These are phyloP conservation scores for Fusarium piperis DNA, from an alignment of 2,329 filamentous ascomycete species.

Conservation along the genomic window DNA sequence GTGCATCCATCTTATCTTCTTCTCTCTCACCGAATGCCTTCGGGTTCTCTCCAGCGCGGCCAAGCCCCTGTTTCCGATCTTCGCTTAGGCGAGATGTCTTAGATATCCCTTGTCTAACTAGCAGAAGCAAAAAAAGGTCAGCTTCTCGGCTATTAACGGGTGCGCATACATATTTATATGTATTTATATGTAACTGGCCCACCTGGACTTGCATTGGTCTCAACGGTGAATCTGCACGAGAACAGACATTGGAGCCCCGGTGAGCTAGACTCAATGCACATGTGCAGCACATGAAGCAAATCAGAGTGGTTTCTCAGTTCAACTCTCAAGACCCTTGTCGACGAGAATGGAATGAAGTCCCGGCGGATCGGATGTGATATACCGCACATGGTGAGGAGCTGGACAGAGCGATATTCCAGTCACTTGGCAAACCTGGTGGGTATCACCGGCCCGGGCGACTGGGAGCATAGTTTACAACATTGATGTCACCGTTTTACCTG, in stretches of 20 bases:
- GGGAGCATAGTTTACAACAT: background rate
- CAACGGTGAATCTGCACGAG: background rate
- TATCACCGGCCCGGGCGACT: background rate
- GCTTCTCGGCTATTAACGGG: background rate
- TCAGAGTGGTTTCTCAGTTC: background rate
- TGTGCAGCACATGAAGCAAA: background rate
- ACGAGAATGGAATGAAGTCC: background rate
- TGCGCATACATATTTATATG: background rate
- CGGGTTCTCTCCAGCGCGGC: background rate
- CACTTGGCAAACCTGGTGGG: background rate
- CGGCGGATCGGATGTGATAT: background rate
- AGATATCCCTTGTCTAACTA: background rate
- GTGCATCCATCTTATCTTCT: background rate
- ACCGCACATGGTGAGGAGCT: background rate
- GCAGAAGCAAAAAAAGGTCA: background rate
- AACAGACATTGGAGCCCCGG: background rate
- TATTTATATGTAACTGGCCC: background rate
- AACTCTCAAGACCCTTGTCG: background rate
- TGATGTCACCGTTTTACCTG: background rate
- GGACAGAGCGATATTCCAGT: background rate
- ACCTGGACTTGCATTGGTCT: background rate
- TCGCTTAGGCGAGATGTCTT: background rate
- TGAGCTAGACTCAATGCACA: background rate
- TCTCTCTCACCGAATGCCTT: background rate
- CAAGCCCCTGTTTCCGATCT: background rate